phyloP scores from a whole-genome alignment of 148 eudicot genomes.

The Persicaria tinctoria region DNA sequence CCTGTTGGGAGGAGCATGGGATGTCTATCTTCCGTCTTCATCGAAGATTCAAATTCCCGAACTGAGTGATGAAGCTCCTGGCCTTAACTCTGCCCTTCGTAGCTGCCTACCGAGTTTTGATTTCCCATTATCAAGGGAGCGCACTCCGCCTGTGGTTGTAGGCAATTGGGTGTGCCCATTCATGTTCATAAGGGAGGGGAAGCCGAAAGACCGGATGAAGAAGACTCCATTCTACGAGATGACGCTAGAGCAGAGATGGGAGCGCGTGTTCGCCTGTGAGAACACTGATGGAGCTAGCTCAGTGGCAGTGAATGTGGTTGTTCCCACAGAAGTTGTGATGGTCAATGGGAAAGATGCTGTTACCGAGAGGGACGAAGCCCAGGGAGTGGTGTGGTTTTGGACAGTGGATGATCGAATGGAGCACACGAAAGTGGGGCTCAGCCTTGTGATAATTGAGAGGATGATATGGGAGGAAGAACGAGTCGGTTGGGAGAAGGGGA shows the following conservation, averaged over 20 bases:
- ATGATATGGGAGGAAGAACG: conserved; percentile 37
- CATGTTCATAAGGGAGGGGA: conserved; percentile 26
- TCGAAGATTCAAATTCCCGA: not conserved
- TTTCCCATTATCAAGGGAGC: conserved; percentile 22
- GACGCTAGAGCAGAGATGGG: conserved; percentile 34
- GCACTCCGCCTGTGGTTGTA: conserved; percentile 15
- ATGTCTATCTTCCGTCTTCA: conserved; percentile 24
- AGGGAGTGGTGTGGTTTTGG: conserved; percentile 29
- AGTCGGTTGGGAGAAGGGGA: conserved; percentile 30
- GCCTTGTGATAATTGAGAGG: conserved; percentile 22
- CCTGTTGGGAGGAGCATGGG: conserved; percentile 27
- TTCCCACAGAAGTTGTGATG: conserved; percentile 19
- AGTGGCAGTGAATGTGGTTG: conserved; percentile 20
- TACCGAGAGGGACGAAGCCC: conserved; percentile 14
- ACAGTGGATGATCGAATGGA: conserved; percentile 7
- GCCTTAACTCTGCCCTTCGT: conserved; percentile 39
- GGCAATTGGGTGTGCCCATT: conserved; percentile 34
- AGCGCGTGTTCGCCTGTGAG: conserved; percentile 20
- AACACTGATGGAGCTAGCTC: not conserved
- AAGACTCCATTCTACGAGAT: conserved; percentile 21
- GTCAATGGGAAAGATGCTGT: conserved; percentile 26
- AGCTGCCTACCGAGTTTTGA: conserved; percentile 37
- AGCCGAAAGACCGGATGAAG: conserved; percentile 11
- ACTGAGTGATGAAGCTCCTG: conserved; percentile 29
- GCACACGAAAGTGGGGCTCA: conserved; percentile 27